These are phyloP conservation scores for Tarenaya hassleriana DNA, from an alignment of 345 rosid species.

Conservation along the genomic window DNA sequence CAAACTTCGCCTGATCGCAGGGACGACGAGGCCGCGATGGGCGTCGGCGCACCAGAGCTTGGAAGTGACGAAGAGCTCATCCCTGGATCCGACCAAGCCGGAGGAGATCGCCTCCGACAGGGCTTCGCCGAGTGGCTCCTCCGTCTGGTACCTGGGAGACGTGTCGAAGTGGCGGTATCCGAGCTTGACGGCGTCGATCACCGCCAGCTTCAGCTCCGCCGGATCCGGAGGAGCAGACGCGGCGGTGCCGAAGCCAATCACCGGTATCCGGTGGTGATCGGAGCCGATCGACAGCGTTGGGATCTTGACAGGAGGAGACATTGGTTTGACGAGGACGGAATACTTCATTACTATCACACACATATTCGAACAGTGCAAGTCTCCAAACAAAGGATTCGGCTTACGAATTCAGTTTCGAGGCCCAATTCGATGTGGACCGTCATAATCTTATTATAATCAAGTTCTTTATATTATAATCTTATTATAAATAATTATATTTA, in stretches of 20 bases:
- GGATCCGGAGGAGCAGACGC: conserved; percentile 25
- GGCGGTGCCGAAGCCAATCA: conserved; percentile 42
- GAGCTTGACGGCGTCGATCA: conserved; percentile 35
- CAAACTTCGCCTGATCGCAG: conserved; percentile 36
- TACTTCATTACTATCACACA: too few relatives aligned
- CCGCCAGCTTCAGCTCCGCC: conserved; percentile 13
- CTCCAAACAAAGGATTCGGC: too few relatives aligned
- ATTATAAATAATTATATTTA: too few relatives aligned
- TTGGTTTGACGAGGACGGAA: too few relatives aligned
- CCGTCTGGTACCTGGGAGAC: conserved; percentile 42
- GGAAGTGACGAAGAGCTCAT: conserved; percentile 55
- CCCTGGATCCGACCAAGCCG: conserved; percentile 36
- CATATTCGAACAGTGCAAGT: too few relatives aligned
- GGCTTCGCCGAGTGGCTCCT: conserved; percentile 52
- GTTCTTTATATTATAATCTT: too few relatives aligned
- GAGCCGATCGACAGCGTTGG: conserved; percentile 15
- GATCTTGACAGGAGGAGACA: neutral
- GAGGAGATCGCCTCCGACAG: conserved; percentile 38
- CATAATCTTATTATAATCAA: too few relatives aligned
- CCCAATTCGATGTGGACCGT: too few relatives aligned
- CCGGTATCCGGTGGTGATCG: conserved; percentile 29
- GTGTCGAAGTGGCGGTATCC: conserved; percentile 81
- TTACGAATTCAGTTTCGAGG: too few relatives aligned
- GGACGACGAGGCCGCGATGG: conserved; percentile 44
- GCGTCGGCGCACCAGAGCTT: conserved; percentile 53